Evolutionary conservation across 2,329 filamentous ascomycete species (phyloP).

Genomic region (Dissoconium aciculare): DNA sequence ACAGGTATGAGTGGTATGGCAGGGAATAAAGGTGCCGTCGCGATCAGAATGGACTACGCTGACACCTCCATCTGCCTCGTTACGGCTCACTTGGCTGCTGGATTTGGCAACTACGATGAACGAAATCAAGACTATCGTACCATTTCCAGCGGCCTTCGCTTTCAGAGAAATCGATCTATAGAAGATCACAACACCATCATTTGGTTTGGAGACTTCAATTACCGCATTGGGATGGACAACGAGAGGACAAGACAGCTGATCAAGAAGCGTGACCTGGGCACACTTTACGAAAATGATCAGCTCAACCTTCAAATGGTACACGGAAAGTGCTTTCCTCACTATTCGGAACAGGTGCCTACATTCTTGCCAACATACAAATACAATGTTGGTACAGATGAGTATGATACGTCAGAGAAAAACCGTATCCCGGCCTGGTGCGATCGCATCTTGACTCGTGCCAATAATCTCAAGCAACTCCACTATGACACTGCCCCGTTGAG

Average conservation of each 20-base stretch:
- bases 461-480: conserved; percentile 63
- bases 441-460: conserved; percentile 73
- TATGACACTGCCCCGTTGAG: conserved; percentile 70
- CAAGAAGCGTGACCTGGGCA: conserved; percentile 55
- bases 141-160: conserved; percentile 73
- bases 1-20: conserved; percentile 91
- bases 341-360: conserved; percentile 73
- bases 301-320: conserved; percentile 94
- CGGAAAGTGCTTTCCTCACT: conserved; percentile 76
- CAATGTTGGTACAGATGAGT: conserved; percentile 72
- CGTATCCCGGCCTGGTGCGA: conserved; percentile 97
- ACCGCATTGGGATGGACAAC: conserved; percentile 73
- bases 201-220: conserved; percentile 98
- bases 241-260: conserved; percentile 65
- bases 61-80: conserved; percentile 90
- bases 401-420: conserved; percentile 89
- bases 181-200: conserved; percentile 84
- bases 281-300: conserved; percentile 83
- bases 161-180: conserved; percentile 80
- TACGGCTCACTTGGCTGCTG: conserved; percentile 88
- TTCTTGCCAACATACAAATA: conserved; percentile 96
- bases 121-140: conserved; percentile 84
- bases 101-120: conserved; percentile 93
- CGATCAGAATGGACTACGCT: conserved; percentile 86
- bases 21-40: conserved; percentile 94